Evolutionary conservation across 495 filamentous ascomycete species (phyloP).

Genomic region (Aspergillus bridgeri): DNA sequence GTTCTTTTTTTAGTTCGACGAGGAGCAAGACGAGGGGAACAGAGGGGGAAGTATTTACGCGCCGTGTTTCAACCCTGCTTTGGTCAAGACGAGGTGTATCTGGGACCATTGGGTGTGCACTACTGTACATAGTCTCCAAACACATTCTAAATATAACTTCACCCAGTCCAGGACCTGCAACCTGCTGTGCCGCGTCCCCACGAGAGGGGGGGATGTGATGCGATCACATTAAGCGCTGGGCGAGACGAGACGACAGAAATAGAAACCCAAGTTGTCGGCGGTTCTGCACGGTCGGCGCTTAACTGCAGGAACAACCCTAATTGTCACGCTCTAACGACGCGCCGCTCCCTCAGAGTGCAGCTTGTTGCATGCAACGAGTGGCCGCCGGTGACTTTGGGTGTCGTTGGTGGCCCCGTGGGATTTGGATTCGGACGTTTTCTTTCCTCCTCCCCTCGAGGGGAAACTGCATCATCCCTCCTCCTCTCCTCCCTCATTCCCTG

Average conservation of each 20-base stretch:
- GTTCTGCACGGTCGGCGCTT: constrained; percentile 3
- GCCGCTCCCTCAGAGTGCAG: background rate
- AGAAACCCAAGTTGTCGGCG: background rate
- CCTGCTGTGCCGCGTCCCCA: too few species aligned
- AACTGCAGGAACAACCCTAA: constrained; percentile 4
- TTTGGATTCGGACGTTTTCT: too few species aligned
- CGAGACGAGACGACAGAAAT: background rate
- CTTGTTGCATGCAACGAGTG: background rate
- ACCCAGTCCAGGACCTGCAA: background rate
- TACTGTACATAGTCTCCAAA: background rate
- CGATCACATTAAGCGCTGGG: background rate
- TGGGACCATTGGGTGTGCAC: background rate
- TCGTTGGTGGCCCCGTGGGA: too few species aligned
- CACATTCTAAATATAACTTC: background rate
- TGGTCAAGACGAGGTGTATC: too few species aligned
- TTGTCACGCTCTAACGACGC: too few species aligned
- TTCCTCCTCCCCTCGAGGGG: background rate
- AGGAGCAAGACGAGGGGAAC: background rate
- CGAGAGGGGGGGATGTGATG: background rate
- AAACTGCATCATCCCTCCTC: too few species aligned
- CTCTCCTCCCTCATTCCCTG: too few species aligned
- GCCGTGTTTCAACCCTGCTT: constrained; percentile 19
- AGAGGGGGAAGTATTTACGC: constrained; percentile 14
- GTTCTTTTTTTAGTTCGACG: background rate
- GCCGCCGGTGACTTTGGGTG: background rate